Conservation (phyloP, 192 early-diverging fungal species). For the Coemansia asiatica region DNA sequence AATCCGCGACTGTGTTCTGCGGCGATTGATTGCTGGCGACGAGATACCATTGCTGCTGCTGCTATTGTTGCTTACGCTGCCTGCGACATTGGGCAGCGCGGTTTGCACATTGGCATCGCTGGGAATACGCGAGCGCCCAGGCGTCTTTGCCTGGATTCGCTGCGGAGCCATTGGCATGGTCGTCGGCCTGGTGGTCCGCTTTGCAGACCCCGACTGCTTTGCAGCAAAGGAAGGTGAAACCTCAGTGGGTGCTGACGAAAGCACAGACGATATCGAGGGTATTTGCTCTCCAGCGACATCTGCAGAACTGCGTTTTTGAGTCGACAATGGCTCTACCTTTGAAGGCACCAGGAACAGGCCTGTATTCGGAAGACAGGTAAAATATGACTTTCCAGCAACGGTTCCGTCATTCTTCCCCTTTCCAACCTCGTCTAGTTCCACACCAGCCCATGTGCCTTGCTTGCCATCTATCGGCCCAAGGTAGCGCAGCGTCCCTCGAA, state of each 20-base stretch:
- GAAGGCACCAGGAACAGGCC: slow-evolving; percentile 74
- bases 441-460: slow-evolving; percentile 76
- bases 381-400: slow-evolving; percentile 69
- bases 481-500: slow-evolving; percentile 68
- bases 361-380: slow-evolving; percentile 65
- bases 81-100: slow-evolving; percentile 1
- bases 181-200: neutral
- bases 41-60: slow-evolving; percentile 14
- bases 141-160: slow-evolving; percentile 16
- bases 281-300: neutral
- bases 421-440: slow-evolving; percentile 70
- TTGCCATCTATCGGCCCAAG: slow-evolving; percentile 75
- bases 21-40: slow-evolving; percentile 21
- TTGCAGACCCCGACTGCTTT: neutral
- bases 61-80: slow-evolving; percentile 6
- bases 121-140: slow-evolving; percentile 22
- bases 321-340: slow-evolving; percentile 43
- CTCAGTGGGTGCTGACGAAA: slow-evolving; percentile 4
- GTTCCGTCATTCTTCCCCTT: slow-evolving; percentile 79
- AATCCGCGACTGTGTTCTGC: slow-evolving; percentile 36
- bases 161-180: slow-evolving; percentile 5
- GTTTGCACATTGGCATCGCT: slow-evolving; percentile 21
- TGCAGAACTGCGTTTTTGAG: neutral
- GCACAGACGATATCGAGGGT: slow-evolving; percentile 7
- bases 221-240: neutral